Evolutionary conservation across 2,329 filamentous ascomycete species (phyloP), one percentile per base, ranked within the genome.

Genomic region (Knufia fluminis): DNA sequence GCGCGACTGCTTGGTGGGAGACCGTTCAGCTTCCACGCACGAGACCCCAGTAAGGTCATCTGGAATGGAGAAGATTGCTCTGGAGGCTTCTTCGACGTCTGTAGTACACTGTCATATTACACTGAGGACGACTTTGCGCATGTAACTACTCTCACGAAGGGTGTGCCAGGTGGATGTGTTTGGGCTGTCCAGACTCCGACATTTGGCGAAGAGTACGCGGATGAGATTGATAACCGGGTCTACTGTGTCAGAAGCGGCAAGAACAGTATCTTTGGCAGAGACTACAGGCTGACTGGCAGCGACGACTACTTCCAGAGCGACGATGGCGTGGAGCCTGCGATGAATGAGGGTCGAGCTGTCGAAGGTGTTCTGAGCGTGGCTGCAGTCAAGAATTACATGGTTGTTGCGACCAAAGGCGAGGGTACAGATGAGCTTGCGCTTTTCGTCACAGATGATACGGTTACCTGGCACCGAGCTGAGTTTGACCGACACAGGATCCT

Each of bases 371-470:
- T 88, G 55, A 91, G 85, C 64, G 72, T 95, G 55, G 90, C 87
- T 3, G 72, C 82, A 8, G 86, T 94, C 53, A 94, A 94, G 67
- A 86, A 85, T 59, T 95, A 85, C 63, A 71, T 98, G 26, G 78
- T 98, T 35, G 86, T 85, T 14, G 92, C 91, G 31, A 84, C 86
- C 2, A 82, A 83, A 54, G 85, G 89, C 16, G 74, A 80, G 31
- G 81, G 83, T 44, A 94, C 89, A 9, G 83, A 86, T 58, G 94
- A 98, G 68, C 85, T 96, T 76, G 88, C 88, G 3, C 77, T 98
- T 48, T 98, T 86, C 65, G 83, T 97, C 49, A 89, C 87, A 8
- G 80, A 86, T 58, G 88, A 98, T 64, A 83, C 86, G 10, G 73
- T 80, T 46, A 82, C 77, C 49, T 98, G 92, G 92, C 89, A 97